These are phyloP conservation scores for Tylopilus plumbeoviolaceoides DNA, from an alignment of 768 basidiomycete species.

Conservation along the genomic window DNA sequence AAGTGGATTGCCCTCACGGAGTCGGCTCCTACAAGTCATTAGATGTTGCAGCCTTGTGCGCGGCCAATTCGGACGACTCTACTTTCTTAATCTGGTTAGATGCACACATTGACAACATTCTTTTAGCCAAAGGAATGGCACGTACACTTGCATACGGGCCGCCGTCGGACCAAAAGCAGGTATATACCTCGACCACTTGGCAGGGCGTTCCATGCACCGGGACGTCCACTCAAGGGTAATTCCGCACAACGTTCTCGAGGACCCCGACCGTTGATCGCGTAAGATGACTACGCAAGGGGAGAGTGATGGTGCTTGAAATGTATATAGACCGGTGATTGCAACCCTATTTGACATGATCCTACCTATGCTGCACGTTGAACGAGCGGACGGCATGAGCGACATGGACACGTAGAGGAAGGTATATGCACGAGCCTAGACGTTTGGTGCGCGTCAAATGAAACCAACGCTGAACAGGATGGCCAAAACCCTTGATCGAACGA, in stretches of 20 bases:
- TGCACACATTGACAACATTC: neutral
- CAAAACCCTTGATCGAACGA: slow-evolving; percentile 2
- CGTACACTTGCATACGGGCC: neutral
- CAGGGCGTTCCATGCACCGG: neutral
- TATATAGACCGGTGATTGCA: neutral
- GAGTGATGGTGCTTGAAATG: neutral
- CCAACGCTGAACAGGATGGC: neutral
- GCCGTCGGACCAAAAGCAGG: neutral
- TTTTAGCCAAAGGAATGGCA: neutral
- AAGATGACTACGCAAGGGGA: slow-evolving; percentile 3
- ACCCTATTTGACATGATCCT: neutral
- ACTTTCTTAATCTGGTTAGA: neutral
- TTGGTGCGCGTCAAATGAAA: slow-evolving; percentile 1
- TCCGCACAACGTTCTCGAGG: slow-evolving; percentile 1
- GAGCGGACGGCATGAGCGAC: neutral
- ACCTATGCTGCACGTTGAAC: neutral
- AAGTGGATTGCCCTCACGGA: slow-evolving; percentile 1
- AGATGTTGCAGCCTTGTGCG: neutral
- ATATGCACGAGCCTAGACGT: neutral
- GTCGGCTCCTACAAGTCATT: neutral
- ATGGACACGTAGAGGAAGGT: neutral
- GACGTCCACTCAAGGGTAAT: neutral
- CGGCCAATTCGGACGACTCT: neutral
- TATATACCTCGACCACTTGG: neutral
- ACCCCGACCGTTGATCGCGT: slow-evolving; percentile 13